These are phyloP conservation scores for Kluyveromyces nonfermentans DNA, from an alignment of 805 yeast genomes.

Conservation along the genomic window DNA sequence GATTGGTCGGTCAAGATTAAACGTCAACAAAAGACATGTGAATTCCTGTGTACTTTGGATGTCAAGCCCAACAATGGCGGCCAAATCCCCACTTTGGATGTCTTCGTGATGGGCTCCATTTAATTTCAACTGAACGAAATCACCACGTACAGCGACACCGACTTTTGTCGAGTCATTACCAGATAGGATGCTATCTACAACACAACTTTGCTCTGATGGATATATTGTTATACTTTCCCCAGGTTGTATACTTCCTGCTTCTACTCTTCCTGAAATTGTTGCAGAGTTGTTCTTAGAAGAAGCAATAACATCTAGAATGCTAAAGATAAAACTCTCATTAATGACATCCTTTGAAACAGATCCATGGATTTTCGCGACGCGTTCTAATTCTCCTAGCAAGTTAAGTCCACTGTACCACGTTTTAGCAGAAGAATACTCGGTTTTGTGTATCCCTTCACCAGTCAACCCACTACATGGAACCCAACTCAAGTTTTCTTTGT, in stretches of 20 bases:
- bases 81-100: constrained; percentile 59
- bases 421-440: constrained; percentile 50
- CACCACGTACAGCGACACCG: constrained; percentile 43
- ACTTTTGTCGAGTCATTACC: constrained; percentile 15
- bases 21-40: constrained; percentile 50
- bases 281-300: constrained; percentile 41
- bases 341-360: constrained; percentile 17
- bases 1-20: constrained; percentile 62
- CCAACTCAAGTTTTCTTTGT: constrained; percentile 64
- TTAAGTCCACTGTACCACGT: constrained; percentile 93
- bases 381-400: constrained; percentile 73
- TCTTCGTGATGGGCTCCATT: constrained; percentile 31
- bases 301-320: constrained; percentile 53
- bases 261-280: constrained; percentile 52
- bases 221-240: constrained; percentile 55
- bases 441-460: constrained; percentile 89
- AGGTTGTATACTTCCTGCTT: constrained; percentile 57
- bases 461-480: constrained; percentile 95
- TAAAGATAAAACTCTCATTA: constrained; percentile 43
- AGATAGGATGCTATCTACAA: constrained; percentile 31
- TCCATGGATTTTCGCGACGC: constrained; percentile 14
- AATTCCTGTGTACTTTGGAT: constrained; percentile 41
- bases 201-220: constrained; percentile 38
- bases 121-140: constrained; percentile 39
- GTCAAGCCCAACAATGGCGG: constrained; percentile 39